These are phyloP conservation scores for Xylaria castorea DNA, from an alignment of 495 filamentous ascomycete species.

Conservation along the genomic window DNA sequence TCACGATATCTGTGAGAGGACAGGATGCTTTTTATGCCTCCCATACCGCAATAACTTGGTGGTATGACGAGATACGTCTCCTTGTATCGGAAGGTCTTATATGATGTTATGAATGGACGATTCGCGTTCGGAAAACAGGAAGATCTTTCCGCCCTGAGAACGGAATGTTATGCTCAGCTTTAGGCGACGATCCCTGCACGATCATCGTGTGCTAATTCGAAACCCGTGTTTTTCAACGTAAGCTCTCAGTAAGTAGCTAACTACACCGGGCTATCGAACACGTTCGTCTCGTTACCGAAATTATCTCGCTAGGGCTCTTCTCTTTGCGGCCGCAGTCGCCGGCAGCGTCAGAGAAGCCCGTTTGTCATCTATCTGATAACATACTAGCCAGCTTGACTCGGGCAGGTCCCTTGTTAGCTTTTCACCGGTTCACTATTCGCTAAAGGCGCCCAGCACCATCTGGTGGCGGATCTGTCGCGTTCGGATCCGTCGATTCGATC, in stretches of 20 bases:
- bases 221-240: slow-evolving; percentile 22
- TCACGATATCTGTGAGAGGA: slow-evolving; percentile 27
- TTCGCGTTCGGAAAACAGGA: slow-evolving; percentile 39
- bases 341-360: background rate
- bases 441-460: background rate
- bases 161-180: slow-evolving; percentile 39
- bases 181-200: slow-evolving; percentile 36
- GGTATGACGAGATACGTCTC: background rate
- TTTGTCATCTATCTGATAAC: background rate
- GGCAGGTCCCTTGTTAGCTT: background rate
- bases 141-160: slow-evolving; percentile 44
- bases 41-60: slow-evolving; percentile 4
- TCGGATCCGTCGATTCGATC: slow-evolving; percentile 8
- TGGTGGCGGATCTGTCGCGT: background rate
- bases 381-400: background rate
- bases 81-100: background rate
- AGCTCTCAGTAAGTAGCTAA: background rate
- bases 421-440: background rate
- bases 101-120: slow-evolving; percentile 22
- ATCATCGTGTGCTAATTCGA: slow-evolving; percentile 37
- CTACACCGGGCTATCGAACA: slow-evolving; percentile 35
- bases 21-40: slow-evolving; percentile 23
- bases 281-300: slow-evolving; percentile 1
- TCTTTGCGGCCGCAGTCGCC: background rate
- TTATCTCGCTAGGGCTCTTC: slow-evolving; percentile 2